Evolutionary conservation across 1,284 basidiomycete genomes (phyloP), one percentile per base, ranked within the genome.

Genomic region (Thelephora terrestris): DNA sequence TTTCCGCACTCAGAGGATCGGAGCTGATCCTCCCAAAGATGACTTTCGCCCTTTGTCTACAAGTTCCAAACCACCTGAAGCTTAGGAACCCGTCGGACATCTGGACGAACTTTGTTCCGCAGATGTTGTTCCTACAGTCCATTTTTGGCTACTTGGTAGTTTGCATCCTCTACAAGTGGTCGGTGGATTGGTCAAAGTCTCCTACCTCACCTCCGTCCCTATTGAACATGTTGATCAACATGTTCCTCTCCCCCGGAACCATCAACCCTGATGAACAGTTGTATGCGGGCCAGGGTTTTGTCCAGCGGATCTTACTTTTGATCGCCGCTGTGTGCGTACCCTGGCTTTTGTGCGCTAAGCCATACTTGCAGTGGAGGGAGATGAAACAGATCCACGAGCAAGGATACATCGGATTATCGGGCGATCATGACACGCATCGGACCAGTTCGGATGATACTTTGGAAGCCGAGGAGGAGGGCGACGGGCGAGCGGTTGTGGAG

Each of bases 111-210:
- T 97, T 98, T 65, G 75, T 99, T 52, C 95, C 96, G 38, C 93
- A 97, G 69, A 87, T 99, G 73, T 79, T 99, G 57, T 99, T 99
- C 76, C 74, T 99, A 60, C 88, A 96, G 67, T 92, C 86, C 27
- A 95, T 99, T 66, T 99, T 99, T 59, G 95, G 95, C 47, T 99
- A 99, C 67, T 81, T 99, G 45, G 88, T 91, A 52, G 57, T 96
- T 50, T 94, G 91, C 67, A 97, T 99, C 68, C 66, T 99, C 56
- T 95, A 95, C 83, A 99, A 99, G 66, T 99, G 95, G 95, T 78
- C 80, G 36, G 75, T 92, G 50, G 90, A 99, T 68, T 99, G 96
- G 95, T 74, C 79, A 12, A 74, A 74, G 51, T 76, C 83, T 10
- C 62, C 78, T 7, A 80, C 77, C 10, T 71, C 74, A 43, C 91